Base-by-base conservation (phyloP, 768 basidiomycete species). In the Chalciporus piperatus region DNA sequence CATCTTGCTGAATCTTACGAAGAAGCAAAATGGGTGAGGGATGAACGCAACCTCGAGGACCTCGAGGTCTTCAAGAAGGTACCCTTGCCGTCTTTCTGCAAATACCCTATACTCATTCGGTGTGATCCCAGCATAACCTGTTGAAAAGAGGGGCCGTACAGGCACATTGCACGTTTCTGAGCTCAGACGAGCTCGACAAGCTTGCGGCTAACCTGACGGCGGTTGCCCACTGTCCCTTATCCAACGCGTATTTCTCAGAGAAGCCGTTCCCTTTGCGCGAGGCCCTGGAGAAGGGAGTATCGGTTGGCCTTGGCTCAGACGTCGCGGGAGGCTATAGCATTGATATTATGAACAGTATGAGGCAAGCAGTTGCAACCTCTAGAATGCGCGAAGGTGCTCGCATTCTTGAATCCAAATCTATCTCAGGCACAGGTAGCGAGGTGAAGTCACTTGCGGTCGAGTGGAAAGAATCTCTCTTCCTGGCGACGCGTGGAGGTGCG, bases 141-240 rank as follows among this genome's bases (percentile, higher is more conserved):
- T 70, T 92, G 43, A 85, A 82, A 1, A 61, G 74, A 1, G 78
- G 77, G 13, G 87, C 90, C 0, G 67, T 94, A 12, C 89, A 92
- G 74, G 92, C 92, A 0, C 93, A 95, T 65, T 95, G 92, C 70
- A 96, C 93, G 2, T 92, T 87, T 69, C 76, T 93, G 28, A 63
- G 71, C n/a, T 47, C 66, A 0, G 66, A 75, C 0, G 75, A 82
- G 30, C 73, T 92, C 11, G 63, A 70, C 0, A 76, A 74, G 16
- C 70, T 94, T 12, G 71, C 73, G 2, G 54, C 57, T 4, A 66
- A 64, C 23, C 80, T 82, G 14, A 81, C 84, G 1, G 75, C 88
- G 2, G 74, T 95, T 19, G 89, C 92, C 0, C 90, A 92, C 59
- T 96, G 93, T 66, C 93, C 93, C 0, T 74, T 96, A 12, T 93